These are phyloP conservation scores for Hygrophoropsis aurantiaca DNA, from an alignment of 768 basidiomycete species.

Conservation along the genomic window DNA sequence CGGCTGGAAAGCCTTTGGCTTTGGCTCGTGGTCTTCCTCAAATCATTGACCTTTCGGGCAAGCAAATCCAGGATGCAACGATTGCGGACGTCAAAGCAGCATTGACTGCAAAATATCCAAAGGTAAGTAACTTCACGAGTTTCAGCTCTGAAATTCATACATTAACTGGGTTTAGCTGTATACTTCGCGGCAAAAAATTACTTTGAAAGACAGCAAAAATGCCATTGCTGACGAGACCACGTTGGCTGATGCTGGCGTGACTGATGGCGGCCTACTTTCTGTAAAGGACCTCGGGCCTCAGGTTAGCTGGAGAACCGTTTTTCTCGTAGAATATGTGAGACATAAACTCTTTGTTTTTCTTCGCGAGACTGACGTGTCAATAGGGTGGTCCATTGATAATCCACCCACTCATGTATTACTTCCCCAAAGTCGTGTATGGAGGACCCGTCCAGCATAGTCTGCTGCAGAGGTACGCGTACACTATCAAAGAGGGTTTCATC, in stretches of 20 bases:
- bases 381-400: slow-evolving; percentile 87
- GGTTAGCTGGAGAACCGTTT: slow-evolving; percentile 85
- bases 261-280: slow-evolving; percentile 60
- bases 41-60: slow-evolving; percentile 46
- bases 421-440: slow-evolving; percentile 71
- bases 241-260: slow-evolving; percentile 56
- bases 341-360: slow-evolving; percentile 5
- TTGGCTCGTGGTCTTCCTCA: slow-evolving; percentile 54
- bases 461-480: slow-evolving; percentile 63
- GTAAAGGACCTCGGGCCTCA: slow-evolving; percentile 94
- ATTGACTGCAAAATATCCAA: slow-evolving; percentile 55
- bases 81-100: slow-evolving; percentile 69
- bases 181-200: slow-evolving; percentile 69
- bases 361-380: slow-evolving; percentile 4
- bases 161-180: slow-evolving; percentile 53
- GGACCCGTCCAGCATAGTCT: slow-evolving; percentile 67
- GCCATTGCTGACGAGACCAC: slow-evolving; percentile 62
- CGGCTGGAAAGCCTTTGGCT: slow-evolving; percentile 44
- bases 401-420: slow-evolving; percentile 81
- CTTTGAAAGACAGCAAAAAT: slow-evolving; percentile 60
- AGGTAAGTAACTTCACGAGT: slow-evolving; percentile 34
- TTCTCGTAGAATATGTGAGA: slow-evolving; percentile 92
- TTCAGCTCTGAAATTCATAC: slow-evolving; percentile 2
- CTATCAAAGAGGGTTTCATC: background rate
- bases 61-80: slow-evolving; percentile 48